Base-by-base conservation (phyloP, 2,329 filamentous ascomycete genomes). In the Fusarium keratoplasticum region DNA sequence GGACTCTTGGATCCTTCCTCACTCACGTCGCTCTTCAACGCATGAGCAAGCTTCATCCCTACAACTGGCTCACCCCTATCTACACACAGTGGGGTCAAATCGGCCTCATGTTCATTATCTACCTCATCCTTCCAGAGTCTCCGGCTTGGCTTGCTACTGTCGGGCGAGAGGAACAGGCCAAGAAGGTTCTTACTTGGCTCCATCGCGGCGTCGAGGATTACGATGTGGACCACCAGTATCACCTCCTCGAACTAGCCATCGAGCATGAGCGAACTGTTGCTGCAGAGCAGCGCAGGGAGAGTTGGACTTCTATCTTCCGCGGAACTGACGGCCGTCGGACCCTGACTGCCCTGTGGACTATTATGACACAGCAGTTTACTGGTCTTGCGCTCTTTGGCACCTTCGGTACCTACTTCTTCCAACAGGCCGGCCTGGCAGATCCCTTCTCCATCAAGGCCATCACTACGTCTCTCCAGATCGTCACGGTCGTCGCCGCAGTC, bases 341-440 rank as follows among this genome's bases (percentile, higher is more conserved):
- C 52, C 3, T 82, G 18, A 76, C 80, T 31, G 71, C 81, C 18
- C 60, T 76, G 20, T 82, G 78, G 78, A 75, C 78, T 10, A 73
- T 73, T 60, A 33, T 77, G 25, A 63, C 70, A 3, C 70, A 78
- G 61, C 66, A 69, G 29, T 71, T 71, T 35, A 52, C 66, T 25
- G 67, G 67, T 3, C 59, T 70, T 6, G 63, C 67, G 1, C 55
- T 70, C 44, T 70, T 70, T 50, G 59, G 54, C 6, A 68, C 88
- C 69, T 93, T 91, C 74, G 90, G 89, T 1, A 92, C 78, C 52
- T 82, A 81, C 22, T 58, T 58, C 55, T 58, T 58, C 33, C 55
- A 58, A 22, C 55, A 58, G 33, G 55, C 55, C 22, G 55, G 55
- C 7, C 20, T 58, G 2, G 18, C 55, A 10, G 22, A 58, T n/a